Conservation (phyloP, 2,329 filamentous ascomycete species). For the Cladophialophora yegresii region DNA sequence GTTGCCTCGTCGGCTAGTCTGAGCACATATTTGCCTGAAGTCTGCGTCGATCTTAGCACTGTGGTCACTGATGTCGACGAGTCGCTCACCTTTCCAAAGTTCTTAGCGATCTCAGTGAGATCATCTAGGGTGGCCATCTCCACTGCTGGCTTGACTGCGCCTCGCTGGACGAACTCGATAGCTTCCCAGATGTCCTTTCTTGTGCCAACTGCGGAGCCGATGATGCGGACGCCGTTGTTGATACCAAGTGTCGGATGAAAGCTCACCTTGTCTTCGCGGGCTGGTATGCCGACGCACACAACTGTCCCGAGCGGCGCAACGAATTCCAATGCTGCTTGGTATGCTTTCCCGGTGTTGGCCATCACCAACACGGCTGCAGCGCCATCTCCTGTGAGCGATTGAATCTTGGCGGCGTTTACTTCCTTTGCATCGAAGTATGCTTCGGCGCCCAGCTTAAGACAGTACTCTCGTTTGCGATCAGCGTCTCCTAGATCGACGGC, state of each 20-base stretch:
- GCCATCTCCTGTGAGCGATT: slow-evolving; percentile 28
- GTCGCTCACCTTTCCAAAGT: slow-evolving; percentile 25
- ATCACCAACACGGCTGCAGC: slow-evolving; percentile 27
- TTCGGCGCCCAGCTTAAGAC: slow-evolving; percentile 43
- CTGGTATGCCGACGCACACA: slow-evolving; percentile 44
- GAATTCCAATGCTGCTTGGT: slow-evolving; percentile 38
- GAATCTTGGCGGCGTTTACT: slow-evolving; percentile 22
- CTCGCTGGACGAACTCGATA: slow-evolving; percentile 32
- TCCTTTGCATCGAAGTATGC: slow-evolving; percentile 42
- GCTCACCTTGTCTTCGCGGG: slow-evolving; percentile 14
- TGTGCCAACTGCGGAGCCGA: slow-evolving; percentile 32
- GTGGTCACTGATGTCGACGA: not conserved
- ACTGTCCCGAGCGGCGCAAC: slow-evolving; percentile 46
- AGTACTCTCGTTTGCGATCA: slow-evolving; percentile 42
- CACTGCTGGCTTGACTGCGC: slow-evolving; percentile 35
- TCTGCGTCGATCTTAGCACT: slow-evolving; percentile 6
- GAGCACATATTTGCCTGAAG: slow-evolving; percentile 24
- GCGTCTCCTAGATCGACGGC: slow-evolving; percentile 45
- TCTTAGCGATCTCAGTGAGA: slow-evolving; percentile 23
- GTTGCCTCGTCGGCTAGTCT: slow-evolving; percentile 15
- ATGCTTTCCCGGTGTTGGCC: slow-evolving; percentile 27
- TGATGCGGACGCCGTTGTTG: slow-evolving; percentile 29
- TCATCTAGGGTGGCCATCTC: slow-evolving; percentile 31
- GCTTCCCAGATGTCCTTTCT: slow-evolving; percentile 32
- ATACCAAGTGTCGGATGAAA: slow-evolving; percentile 23